Percentiles rank a stretch among this genome's conserved stretches.
Evolutionary conservation across 805 yeast species (phyloP).

Genomic region (Cyberlindnera euphorbiiphila): DNA sequence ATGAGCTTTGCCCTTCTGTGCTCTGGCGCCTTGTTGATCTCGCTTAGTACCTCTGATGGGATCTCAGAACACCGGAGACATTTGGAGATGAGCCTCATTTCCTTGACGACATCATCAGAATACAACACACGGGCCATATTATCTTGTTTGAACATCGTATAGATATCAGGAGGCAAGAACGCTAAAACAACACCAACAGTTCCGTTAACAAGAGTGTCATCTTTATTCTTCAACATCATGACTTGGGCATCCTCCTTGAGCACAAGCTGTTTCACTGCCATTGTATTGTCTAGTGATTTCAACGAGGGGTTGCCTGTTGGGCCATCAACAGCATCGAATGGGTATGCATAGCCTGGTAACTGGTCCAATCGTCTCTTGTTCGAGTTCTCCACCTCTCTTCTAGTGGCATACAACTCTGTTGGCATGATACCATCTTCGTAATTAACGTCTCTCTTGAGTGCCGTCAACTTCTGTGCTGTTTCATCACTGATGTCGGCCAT

Average conservation of each 20-base stretch:
- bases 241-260: conserved; percentile 90
- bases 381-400: conserved; percentile 79
- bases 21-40: conserved; percentile 18
- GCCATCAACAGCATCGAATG: conserved; percentile 45
- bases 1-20: conserved; percentile 15
- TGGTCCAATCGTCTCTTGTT: conserved; percentile 49
- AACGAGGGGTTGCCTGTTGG: conserved; percentile 23
- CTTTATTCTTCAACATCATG: conserved; percentile 83
- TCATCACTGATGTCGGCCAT: conserved; percentile 56
- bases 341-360: conserved; percentile 44
- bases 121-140: conserved; percentile 16
- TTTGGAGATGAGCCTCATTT: conserved; percentile 29
- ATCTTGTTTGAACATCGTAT: conserved; percentile 10
- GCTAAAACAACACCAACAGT: conserved; percentile 70
- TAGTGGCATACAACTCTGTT: conserved; percentile 83
- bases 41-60: conserved; percentile 28
- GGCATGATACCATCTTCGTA: conserved; percentile 80
- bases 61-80: conserved; percentile 27
- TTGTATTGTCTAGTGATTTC: conserved; percentile 48
- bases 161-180: conserved; percentile 31
- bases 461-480: conserved; percentile 44
- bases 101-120: conserved; percentile 19
- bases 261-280: conserved; percentile 63
- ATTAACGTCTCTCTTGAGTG: conserved; percentile 51
- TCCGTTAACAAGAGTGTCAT: conserved; percentile 81